These are phyloP conservation scores for Moesziomyces sp. DNA, from an alignment of 1,284 basidiomycete species.

Conservation along the genomic window DNA sequence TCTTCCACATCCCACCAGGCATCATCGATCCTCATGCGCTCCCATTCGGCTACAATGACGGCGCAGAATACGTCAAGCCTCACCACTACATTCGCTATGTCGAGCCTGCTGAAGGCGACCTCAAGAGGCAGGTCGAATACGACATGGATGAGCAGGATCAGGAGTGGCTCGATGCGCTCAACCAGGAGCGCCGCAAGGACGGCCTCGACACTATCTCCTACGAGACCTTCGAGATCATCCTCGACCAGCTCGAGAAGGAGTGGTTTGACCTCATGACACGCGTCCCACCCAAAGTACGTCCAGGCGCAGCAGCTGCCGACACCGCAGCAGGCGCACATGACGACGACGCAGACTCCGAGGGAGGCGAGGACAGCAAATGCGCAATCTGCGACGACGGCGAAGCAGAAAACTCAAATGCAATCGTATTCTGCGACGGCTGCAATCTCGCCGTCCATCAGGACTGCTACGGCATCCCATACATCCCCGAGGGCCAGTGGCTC, in stretches of 20 bases:
- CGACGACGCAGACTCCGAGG: slow-evolving; percentile 44
- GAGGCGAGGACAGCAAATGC: slow-evolving; percentile 75
- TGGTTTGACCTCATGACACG: slow-evolving; percentile 83
- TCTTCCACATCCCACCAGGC: slow-evolving; percentile 41
- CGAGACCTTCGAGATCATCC: slow-evolving; percentile 93
- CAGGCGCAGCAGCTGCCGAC: slow-evolving; percentile 24
- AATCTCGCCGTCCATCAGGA: slow-evolving; percentile 99
- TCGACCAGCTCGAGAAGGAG: slow-evolving; percentile 98
- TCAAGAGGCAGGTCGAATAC: slow-evolving; percentile 94
- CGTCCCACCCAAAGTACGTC: slow-evolving; percentile 44
- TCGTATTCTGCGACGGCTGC: slow-evolving; percentile 99
- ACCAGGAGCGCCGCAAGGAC: slow-evolving; percentile 82
- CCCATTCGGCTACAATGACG: slow-evolving; percentile 74
- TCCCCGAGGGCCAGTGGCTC: slow-evolving; percentile 99
- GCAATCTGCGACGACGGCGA: slow-evolving; percentile 98
- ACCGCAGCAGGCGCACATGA: slow-evolving; percentile 31
- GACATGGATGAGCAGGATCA: slow-evolving; percentile 99
- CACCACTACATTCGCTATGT: slow-evolving; percentile 91
- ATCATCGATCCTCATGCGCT: slow-evolving; percentile 54
- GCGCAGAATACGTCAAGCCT: slow-evolving; percentile 78
- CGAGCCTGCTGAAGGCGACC: slow-evolving; percentile 91
- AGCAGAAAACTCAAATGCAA: slow-evolving; percentile 97
- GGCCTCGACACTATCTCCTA: slow-evolving; percentile 75
- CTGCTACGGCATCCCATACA: slow-evolving; percentile 99
- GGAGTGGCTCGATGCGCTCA: slow-evolving; percentile 91